Evolutionary conservation across 139 green algal genomes (phyloP).

Genomic region (Coelastrella sp.): DNA sequence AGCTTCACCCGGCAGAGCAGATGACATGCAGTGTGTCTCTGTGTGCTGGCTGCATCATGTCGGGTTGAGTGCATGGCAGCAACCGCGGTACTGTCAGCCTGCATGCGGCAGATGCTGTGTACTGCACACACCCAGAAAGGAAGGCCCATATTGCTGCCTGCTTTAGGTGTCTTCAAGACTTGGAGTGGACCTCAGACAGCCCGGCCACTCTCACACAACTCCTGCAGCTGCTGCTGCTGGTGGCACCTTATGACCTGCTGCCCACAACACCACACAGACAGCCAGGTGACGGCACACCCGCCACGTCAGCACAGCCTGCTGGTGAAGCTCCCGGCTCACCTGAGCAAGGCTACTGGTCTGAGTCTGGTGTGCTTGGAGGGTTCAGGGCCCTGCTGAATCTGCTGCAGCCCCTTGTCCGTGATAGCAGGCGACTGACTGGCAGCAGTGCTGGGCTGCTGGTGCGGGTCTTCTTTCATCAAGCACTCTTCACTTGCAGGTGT

Average conservation of each 20-base stretch:
- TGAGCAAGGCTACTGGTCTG: background rate
- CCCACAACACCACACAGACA: background rate
- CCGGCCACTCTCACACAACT: background rate
- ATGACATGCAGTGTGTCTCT: background rate
- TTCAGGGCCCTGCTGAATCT: slow-evolving; percentile 8
- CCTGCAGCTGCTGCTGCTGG: background rate
- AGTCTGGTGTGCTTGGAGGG: background rate
- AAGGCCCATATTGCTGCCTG: background rate
- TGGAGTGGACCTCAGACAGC: background rate
- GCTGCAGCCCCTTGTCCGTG: background rate
- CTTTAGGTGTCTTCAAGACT: slow-evolving; percentile 7
- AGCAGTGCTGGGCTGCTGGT: background rate
- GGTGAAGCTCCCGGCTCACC: no score
- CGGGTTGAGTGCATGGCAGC: no score
- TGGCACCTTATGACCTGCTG: background rate
- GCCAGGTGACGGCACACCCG: no score
- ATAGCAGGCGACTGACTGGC: slow-evolving; percentile 7
- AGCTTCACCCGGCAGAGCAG: no score
- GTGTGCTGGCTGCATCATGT: background rate
- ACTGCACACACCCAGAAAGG: no score
- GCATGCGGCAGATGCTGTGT: no score
- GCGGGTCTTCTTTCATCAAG: slow-evolving; percentile 13
- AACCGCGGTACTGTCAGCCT: no score
- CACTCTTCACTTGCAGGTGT: background rate
- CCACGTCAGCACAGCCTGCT: no score